Base-by-base conservation (phyloP, 2,329 filamentous ascomycete genomes). In the Aspergillus arachidicola region DNA sequence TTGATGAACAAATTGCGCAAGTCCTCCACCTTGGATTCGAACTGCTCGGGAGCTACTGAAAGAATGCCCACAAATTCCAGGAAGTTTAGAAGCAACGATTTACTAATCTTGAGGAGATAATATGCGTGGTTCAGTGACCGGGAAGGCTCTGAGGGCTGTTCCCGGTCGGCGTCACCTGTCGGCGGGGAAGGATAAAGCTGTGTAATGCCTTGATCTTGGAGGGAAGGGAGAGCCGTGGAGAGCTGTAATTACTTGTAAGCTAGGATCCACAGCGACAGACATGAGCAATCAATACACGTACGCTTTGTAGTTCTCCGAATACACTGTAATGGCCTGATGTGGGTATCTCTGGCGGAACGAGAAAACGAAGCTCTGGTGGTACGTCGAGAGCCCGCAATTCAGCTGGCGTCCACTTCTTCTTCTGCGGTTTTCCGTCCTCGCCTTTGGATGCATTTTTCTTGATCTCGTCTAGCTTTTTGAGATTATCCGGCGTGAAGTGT, bases 51-150 rank as follows among this genome's bases (percentile, higher is more conserved):
- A 53, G 89, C 85, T n/a, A 86, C 79, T 11, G 86, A 85, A 62
- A 96, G 82, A 16, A 91, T 82, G 28, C 93, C 92, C 0, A 91
- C 82, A 6, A 98, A 86, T 73, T 96, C 93, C 51, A 98, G 84
- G 73, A 96, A 98, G 75, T 94, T 96, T 51, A 98, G 83, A 0
- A 98, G 83, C 1, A 97, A 82, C 4, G 91, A 94, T 74, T 96
- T 96, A 65, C 91, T 88, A 34, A 97, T 85, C 57, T 89, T 86
- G 71, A 93, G 90, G 2, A 95, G 87, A 73, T 92, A 85, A 67
- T 77, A 81, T 53, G 83, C 86, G 69, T 81, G 85, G 69, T 82
- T 84, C 66, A 78, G 77, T 57, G 80, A 83, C 73, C 70, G 80
- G 41, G 76, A 64, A 45, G 73, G 71, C 36, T 71, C 64, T 19